Evolutionary conservation across 2,329 filamentous ascomycete genomes (phyloP).

Genomic region (Pseudomassariella vexata): DNA sequence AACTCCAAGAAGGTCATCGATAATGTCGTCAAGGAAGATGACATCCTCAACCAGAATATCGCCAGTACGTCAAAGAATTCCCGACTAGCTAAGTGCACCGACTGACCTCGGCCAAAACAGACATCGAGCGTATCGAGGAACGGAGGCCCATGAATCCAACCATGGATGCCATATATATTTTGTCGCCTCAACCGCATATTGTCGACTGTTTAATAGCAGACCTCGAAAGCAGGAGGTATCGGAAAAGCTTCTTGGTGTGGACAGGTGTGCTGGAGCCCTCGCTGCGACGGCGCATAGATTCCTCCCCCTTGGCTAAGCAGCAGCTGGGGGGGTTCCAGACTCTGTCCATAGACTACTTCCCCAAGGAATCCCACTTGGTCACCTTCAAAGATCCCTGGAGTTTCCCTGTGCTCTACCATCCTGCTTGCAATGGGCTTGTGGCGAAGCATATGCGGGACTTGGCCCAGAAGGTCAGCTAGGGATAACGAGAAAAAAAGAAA

Average conservation of each 20-base stretch:
- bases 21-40: constrained; percentile 89
- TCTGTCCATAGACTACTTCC: constrained; percentile 82
- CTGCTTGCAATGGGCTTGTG: constrained; percentile 79
- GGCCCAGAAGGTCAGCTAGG: constrained; percentile 68
- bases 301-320: constrained; percentile 60
- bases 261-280: constrained; percentile 66
- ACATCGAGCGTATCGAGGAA: constrained; percentile 92
- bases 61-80: constrained; percentile 60
- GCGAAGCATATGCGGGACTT: constrained; percentile 76
- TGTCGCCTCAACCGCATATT: constrained; percentile 80
- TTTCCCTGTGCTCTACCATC: constrained; percentile 89
- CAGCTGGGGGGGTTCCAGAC: constrained; percentile 77
- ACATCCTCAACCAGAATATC: constrained; percentile 94
- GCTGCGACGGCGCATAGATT: constrained; percentile 69
- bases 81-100: constrained; percentile 8
- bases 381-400: constrained; percentile 95
- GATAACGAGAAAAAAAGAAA: constrained; percentile 1
- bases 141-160: constrained; percentile 74
- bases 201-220: constrained; percentile 93
- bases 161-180: constrained; percentile 92
- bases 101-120: constrained; percentile 39
- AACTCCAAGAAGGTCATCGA: constrained; percentile 79
- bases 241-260: constrained; percentile 78
- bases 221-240: constrained; percentile 78
- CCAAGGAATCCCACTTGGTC: constrained; percentile 83